A percentile compares a stretch with the other conserved stretches of the same genome.
Evolutionary conservation across 768 basidiomycete species (phyloP).

Genomic region (Fibroporia radiculosa): DNA sequence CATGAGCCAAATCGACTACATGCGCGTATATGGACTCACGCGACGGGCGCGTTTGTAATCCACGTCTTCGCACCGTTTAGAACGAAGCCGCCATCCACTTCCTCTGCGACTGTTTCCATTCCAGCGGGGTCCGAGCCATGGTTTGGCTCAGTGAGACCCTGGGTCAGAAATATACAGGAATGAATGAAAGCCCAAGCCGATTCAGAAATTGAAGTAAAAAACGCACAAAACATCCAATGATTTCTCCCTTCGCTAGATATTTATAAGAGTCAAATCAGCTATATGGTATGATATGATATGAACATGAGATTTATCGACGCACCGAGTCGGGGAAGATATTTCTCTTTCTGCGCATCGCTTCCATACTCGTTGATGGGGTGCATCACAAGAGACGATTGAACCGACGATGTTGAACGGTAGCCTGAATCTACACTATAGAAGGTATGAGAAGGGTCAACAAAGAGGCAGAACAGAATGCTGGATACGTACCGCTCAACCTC

Average conservation of each 20-base stretch:
- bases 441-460: not conserved
- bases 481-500: conserved; percentile 77
- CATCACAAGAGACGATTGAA: conserved; percentile 96
- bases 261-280: not conserved
- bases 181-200: not conserved
- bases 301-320: conserved; percentile 11
- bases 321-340: conserved; percentile 83
- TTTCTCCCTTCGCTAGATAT: conserved; percentile 65
- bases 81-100: conserved; percentile 77
- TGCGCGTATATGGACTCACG: conserved; percentile 38
- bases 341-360: conserved; percentile 82
- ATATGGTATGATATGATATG: not conserved
- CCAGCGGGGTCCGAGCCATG: conserved; percentile 95
- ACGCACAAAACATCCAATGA: conserved; percentile 89
- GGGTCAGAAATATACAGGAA: not conserved
- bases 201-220: not conserved
- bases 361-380: conserved; percentile 89
- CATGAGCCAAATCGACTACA: conserved; percentile 3
- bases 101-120: conserved; percentile 92
- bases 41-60: conserved; percentile 92
- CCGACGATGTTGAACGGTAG: conserved; percentile 90
- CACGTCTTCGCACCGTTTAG: conserved; percentile 94
- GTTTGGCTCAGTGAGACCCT: conserved; percentile 95
- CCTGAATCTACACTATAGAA: conserved; percentile 81
- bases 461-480: not conserved